Evolutionary conservation across 805 yeast genomes (phyloP).

Genomic region (Sugiyamaella lignohabitans): DNA sequence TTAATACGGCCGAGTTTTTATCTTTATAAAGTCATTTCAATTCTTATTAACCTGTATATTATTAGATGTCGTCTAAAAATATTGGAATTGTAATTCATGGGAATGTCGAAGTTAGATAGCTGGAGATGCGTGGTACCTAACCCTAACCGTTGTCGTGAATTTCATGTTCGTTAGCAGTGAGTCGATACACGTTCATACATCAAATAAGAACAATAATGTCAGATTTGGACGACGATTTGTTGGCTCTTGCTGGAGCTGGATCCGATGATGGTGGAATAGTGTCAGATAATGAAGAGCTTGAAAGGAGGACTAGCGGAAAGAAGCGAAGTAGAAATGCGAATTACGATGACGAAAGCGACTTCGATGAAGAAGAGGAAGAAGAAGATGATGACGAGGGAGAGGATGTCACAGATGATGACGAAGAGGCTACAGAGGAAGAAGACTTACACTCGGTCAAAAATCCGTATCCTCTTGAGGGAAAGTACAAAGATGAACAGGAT

Average conservation of each 20-base stretch:
- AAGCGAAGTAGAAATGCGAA: slow-evolving; percentile 4
- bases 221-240: slow-evolving; percentile 86
- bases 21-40: too few species aligned
- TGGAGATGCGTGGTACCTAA: too few species aligned
- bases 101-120: too few species aligned
- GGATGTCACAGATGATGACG: slow-evolving; percentile 40
- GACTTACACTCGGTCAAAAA: slow-evolving; percentile 34
- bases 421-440: slow-evolving; percentile 33
- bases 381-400: slow-evolving; percentile 32
- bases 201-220: too few species aligned
- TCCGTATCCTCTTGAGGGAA: slow-evolving; percentile 93
- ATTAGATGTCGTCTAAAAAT: too few species aligned
- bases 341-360: slow-evolving; percentile 8
- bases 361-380: slow-evolving; percentile 17
- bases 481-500: slow-evolving; percentile 78
- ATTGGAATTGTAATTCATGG: too few species aligned
- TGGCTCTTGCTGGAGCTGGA: slow-evolving; percentile 86
- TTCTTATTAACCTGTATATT: too few species aligned
- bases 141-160: too few species aligned
- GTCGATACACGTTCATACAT: too few species aligned
- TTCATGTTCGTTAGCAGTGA: too few species aligned
- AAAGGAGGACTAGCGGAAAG: slow-evolving; percentile 7
- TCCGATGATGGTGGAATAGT: slow-evolving; percentile 32
- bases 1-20: too few species aligned
- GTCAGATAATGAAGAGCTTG: slow-evolving; percentile 16